Evolutionary conservation across 257 asterid genomes (phyloP).

Genomic region (Solanum megistacrolobum): DNA sequence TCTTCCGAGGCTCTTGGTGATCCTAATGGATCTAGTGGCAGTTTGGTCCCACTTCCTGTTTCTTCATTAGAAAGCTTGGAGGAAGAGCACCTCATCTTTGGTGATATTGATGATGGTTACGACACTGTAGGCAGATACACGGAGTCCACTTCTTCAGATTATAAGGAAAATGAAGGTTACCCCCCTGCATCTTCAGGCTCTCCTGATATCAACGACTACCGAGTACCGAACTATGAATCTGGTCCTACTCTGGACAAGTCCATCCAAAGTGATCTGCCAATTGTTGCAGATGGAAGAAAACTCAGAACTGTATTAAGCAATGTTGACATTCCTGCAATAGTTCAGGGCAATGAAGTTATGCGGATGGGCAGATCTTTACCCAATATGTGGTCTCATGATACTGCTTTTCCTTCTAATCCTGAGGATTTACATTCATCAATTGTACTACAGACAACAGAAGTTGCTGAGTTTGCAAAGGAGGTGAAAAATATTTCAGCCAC

Average conservation of each 20-base stretch:
- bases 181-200: constrained; percentile 6
- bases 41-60: constrained; percentile 1
- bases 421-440: constrained; percentile 12
- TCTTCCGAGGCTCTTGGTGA: constrained; percentile 6
- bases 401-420: constrained; percentile 7
- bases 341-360: constrained; percentile 18
- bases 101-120: constrained; percentile 39
- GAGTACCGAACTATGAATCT: constrained; percentile 13
- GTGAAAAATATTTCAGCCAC: constrained; percentile 20
- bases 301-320: constrained; percentile 37
- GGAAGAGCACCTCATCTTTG: constrained; percentile 51
- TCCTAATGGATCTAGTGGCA: constrained; percentile 11
- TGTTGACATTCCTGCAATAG: constrained; percentile 23
- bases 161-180: constrained; percentile 13
- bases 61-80: constrained; percentile 29
- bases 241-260: constrained; percentile 21
- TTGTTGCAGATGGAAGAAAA: constrained; percentile 18
- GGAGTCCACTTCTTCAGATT: constrained; percentile 11
- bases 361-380: constrained; percentile 66
- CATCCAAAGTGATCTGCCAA: constrained; percentile 16
- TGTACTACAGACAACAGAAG: constrained; percentile 16
- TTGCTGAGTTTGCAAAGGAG: constrained; percentile 9
- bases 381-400: constrained; percentile 20
- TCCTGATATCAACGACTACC: constrained; percentile 13
- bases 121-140: not conserved